Conservation (phyloP, 2,329 filamentous ascomycete species). For the Cyanodermella asteris region DNA sequence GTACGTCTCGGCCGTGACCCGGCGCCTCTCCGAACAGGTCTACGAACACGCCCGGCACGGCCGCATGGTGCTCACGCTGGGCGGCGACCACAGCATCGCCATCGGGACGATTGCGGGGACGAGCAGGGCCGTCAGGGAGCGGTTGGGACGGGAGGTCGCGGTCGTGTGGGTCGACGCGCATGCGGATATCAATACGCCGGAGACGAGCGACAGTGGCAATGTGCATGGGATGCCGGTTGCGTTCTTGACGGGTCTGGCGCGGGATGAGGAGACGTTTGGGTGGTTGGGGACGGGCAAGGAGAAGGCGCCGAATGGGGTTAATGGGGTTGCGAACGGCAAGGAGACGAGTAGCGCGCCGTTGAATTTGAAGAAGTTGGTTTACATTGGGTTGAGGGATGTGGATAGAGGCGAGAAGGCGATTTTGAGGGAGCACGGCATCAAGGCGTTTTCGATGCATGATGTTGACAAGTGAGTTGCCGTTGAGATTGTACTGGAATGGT, state of each 20-base stretch:
- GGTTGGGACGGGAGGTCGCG: slow-evolving; percentile 59
- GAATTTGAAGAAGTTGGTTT: slow-evolving; percentile 70
- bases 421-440: slow-evolving; percentile 69
- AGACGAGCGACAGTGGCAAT: slow-evolving; percentile 74
- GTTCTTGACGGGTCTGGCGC: slow-evolving; percentile 70
- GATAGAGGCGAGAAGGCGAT: slow-evolving; percentile 89
- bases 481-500: neutral
- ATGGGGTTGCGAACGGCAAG: slow-evolving; percentile 94
- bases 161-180: slow-evolving; percentile 99
- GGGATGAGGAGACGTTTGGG: slow-evolving; percentile 64
- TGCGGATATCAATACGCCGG: slow-evolving; percentile 91
- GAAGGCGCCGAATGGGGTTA: too few relatives aligned
- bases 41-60: slow-evolving; percentile 70
- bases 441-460: slow-evolving; percentile 96
- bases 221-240: slow-evolving; percentile 96
- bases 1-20: slow-evolving; percentile 66
- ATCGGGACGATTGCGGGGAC: slow-evolving; percentile 82
- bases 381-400: slow-evolving; percentile 86
- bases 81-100: slow-evolving; percentile 89
- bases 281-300: slow-evolving; percentile 75
- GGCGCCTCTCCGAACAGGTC: slow-evolving; percentile 59
- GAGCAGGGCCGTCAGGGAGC: slow-evolving; percentile 66
- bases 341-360: slow-evolving; percentile 35
- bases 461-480: slow-evolving; percentile 49
- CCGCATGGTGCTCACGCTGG: slow-evolving; percentile 75